Evolutionary conservation across 306 rosid species (phyloP).

Genomic region (Rubus parviflorus): DNA sequence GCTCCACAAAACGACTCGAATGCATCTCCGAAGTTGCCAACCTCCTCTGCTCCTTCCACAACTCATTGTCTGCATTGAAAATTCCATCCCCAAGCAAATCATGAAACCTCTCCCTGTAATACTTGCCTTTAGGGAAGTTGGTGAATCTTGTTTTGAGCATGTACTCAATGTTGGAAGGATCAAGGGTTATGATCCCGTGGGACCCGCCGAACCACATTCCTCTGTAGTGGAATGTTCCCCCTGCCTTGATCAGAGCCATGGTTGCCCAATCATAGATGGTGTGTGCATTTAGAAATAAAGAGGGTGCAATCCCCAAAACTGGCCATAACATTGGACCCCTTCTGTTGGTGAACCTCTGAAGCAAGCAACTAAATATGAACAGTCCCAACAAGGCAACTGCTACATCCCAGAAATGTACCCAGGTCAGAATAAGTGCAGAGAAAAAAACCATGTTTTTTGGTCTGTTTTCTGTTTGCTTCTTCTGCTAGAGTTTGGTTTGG

Average conservation of each 20-base stretch:
- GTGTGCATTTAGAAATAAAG: conserved; percentile 21
- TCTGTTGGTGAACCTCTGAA: conserved; percentile 35
- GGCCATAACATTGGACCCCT: conserved; percentile 50
- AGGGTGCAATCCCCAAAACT: conserved; percentile 37
- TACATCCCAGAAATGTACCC: conserved; percentile 27
- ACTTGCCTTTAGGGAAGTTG: conserved; percentile 50
- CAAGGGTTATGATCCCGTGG: conserved; percentile 36
- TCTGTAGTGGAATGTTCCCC: conserved; percentile 45
- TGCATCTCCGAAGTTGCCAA: conserved; percentile 40
- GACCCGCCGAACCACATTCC: conserved; percentile 36
- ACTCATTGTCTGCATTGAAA: conserved; percentile 41
- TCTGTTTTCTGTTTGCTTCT: background rate
- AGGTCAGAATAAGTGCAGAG: conserved; percentile 1
- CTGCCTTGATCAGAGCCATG: conserved; percentile 34
- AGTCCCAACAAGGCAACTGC: conserved; percentile 28
- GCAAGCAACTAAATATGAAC: conserved; percentile 23
- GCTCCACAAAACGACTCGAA: conserved; percentile 23
- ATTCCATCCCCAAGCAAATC: conserved; percentile 50
- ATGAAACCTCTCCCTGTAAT: conserved; percentile 34
- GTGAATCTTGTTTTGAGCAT: conserved; percentile 43
- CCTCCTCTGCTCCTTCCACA: conserved; percentile 44
- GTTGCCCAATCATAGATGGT: conserved; percentile 39
- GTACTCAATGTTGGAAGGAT: conserved; percentile 43
- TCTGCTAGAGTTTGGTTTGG: background rate
- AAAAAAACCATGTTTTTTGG: background rate